Conservation (phyloP, 345 rosid species). For the Sonneratia caseolaris region DNA sequence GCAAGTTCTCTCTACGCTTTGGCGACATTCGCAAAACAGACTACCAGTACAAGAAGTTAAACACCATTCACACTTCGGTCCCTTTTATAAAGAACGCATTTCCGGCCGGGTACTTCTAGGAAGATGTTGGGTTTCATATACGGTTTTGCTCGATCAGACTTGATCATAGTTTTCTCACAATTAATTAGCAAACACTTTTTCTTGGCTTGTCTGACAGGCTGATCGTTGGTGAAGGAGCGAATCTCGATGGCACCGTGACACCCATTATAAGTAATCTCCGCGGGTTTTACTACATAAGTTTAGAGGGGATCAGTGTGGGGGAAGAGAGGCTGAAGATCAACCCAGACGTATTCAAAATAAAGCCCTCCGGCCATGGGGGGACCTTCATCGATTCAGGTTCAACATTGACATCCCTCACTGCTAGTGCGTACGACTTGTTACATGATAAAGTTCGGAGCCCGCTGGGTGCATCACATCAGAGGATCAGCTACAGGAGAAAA, state of each 20-base stretch:
- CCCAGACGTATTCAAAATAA: background rate
- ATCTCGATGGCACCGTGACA: background rate
- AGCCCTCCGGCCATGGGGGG: conserved; percentile 16
- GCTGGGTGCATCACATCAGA: background rate
- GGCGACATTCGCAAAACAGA: conserved; percentile 1
- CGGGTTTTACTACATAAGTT: background rate
- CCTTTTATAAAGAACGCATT: too few species aligned
- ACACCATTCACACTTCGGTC: background rate
- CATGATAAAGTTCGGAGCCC: background rate
- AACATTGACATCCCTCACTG: background rate
- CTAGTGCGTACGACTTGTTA: conserved; percentile 1
- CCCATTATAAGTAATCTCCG: background rate
- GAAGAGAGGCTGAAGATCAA: conserved; percentile 18
- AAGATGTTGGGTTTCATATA: background rate
- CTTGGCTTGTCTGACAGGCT: background rate
- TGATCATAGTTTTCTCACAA: background rate
- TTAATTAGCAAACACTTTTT: background rate
- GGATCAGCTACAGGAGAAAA: background rate
- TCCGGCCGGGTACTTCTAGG: background rate
- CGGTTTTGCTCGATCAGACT: background rate
- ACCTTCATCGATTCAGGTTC: conserved; percentile 13
- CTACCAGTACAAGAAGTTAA: background rate
- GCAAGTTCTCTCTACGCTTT: conserved; percentile 7
- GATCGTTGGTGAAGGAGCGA: conserved; percentile 4
- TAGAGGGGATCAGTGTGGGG: conserved; percentile 5